These are phyloP conservation scores for Euphrasia arctica DNA, from an alignment of 305 asterid genomes.

Conservation along the genomic window DNA sequence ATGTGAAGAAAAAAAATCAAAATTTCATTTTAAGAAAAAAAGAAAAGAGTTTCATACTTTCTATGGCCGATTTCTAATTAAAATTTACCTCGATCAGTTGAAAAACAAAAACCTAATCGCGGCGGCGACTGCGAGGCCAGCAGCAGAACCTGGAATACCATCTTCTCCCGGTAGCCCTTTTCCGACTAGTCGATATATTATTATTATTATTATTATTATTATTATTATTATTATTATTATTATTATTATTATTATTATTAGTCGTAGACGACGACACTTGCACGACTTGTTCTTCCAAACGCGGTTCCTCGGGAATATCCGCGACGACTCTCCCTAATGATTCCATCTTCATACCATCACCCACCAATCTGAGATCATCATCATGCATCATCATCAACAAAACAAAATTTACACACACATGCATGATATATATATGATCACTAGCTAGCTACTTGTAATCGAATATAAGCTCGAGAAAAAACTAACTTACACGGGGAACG, in stretches of 20 bases:
- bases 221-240: no score
- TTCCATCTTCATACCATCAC: constrained; percentile 33
- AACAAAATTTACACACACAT: not conserved
- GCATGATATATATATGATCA: no score
- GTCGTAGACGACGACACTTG: constrained; percentile 7
- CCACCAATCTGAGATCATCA: constrained; percentile 46
- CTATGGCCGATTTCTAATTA: no score
- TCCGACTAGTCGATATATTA: constrained; percentile 7
- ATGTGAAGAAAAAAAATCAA: no score
- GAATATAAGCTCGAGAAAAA: no score
- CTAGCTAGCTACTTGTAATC: no score
- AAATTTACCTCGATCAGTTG: no score
- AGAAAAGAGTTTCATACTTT: no score
- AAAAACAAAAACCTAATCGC: no score
- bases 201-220: no score
- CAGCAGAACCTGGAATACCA: constrained; percentile 57
- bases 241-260: no score
- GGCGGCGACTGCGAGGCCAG: constrained; percentile 37
- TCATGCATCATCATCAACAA: not conserved
- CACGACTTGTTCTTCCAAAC: constrained; percentile 15
- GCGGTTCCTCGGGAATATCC: constrained; percentile 39
- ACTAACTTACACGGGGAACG: not conserved
- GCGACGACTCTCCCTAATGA: constrained; percentile 34
- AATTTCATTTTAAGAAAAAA: no score
- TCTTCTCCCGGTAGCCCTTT: constrained; percentile 27